phyloP scores from a whole-genome alignment of 306 rosid genomes.

The Vigna reflexopilosa region DNA sequence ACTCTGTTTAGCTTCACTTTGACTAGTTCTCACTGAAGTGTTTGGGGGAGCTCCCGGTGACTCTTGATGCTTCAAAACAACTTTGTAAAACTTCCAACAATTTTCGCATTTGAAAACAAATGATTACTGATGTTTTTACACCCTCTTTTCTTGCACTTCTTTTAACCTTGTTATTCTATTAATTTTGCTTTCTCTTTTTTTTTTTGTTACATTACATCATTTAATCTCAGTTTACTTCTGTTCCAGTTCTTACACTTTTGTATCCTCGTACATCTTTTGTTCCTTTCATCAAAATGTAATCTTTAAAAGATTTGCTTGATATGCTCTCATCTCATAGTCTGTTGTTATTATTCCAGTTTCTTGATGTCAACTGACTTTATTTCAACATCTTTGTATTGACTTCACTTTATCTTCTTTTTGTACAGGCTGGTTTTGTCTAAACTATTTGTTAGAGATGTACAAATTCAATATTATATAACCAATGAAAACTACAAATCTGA shows the following conservation, averaged over 20 bases:
- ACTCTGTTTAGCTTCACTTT: not conserved
- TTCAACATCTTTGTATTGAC: not conserved
- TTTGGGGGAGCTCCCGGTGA: conserved; percentile 37
- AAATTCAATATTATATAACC: no score
- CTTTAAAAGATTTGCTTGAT: no score
- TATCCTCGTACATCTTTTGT: no score
- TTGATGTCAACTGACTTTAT: not conserved
- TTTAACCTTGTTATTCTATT: not conserved
- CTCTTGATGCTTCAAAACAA: not conserved
- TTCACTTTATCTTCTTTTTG: not conserved
- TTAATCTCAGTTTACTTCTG: not conserved
- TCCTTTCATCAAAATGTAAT: not conserved
- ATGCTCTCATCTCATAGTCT: not conserved
- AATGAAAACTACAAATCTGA: no score
- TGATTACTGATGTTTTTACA: not conserved
- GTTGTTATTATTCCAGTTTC: not conserved
- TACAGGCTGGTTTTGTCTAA: not conserved
- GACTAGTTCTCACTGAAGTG: conserved; percentile 20
- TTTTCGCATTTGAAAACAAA: not conserved
- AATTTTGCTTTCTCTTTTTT: not conserved
- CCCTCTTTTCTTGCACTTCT: not conserved
- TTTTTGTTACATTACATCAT: not conserved
- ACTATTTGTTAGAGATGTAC: not conserved
- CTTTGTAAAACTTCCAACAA: not conserved
- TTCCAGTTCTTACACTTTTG: no score